A percentile compares a stretch with the other conserved stretches of the same genome.
Conservation (phyloP, 257 asterid genomes). For the Jaltomata sinuosa region DNA sequence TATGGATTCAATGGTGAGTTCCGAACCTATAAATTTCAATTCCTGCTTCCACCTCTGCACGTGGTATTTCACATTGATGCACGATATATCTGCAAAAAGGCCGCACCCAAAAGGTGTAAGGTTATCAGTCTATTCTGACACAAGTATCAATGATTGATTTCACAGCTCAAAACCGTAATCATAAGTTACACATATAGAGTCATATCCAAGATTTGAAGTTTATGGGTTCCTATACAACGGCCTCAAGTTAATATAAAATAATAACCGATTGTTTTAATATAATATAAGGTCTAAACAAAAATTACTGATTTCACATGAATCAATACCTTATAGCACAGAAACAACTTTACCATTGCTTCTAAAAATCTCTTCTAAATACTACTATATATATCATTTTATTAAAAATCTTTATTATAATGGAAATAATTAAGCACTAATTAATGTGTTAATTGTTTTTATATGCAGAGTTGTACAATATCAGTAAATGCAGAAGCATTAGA, state of each 20-base stretch:
- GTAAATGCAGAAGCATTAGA: conserved; percentile 23
- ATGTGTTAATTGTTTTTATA: neutral
- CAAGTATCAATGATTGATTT: neutral
- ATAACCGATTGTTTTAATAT: neutral
- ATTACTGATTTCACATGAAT: neutral
- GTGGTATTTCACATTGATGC: neutral
- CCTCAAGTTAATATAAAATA: neutral
- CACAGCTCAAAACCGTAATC: neutral
- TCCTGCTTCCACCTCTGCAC: neutral
- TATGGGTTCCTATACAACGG: neutral
- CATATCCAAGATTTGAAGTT: neutral
- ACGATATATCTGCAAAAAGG: neutral
- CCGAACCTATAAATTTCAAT: neutral
- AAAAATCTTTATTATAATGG: neutral
- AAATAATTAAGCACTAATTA: neutral
- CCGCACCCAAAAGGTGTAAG: neutral
- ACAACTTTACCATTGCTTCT: neutral
- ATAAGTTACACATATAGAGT: neutral
- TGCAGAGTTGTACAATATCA: conserved; percentile 42
- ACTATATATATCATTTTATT: neutral
- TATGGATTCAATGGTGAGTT: neutral
- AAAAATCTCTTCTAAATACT: neutral
- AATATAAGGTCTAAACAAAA: neutral
- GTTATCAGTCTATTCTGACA: neutral
- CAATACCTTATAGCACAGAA: neutral